Conservation (phyloP, 148 eudicot genomes). For the Rheum nobile region DNA sequence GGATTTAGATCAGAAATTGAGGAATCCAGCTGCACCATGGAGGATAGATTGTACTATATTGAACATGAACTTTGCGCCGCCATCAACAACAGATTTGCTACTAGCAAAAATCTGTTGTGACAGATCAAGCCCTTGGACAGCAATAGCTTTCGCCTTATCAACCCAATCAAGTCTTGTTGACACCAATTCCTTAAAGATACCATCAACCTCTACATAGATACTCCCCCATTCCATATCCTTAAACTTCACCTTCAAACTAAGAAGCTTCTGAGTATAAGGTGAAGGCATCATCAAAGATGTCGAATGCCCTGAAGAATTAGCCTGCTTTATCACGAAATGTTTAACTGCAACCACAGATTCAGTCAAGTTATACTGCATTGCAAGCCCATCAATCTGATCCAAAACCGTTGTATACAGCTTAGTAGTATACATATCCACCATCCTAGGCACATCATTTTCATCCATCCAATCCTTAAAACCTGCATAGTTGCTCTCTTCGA, state of each 20-base stretch:
- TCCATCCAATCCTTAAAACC: constrained; percentile 92
- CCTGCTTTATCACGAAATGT: constrained; percentile 53
- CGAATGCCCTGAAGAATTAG: constrained; percentile 33
- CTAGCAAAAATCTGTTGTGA: constrained; percentile 58
- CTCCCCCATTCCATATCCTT: constrained; percentile 63
- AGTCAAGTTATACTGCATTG: constrained; percentile 89
- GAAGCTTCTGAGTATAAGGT: constrained; percentile 51
- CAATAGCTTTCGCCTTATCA: constrained; percentile 64
- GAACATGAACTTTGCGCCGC: constrained; percentile 64
- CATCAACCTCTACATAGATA: constrained; percentile 58
- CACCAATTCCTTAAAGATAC: constrained; percentile 42
- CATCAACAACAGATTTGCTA: constrained; percentile 59
- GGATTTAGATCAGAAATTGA: constrained; percentile 68
- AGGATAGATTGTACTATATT: constrained; percentile 46
- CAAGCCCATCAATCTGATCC: constrained; percentile 71
- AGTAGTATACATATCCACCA: constrained; percentile 60
- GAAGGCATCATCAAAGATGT: constrained; percentile 45
- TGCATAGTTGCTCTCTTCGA: constrained; percentile 69
- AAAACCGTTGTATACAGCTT: constrained; percentile 65
- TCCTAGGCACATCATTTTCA: constrained; percentile 87
- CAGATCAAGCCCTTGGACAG: constrained; percentile 67
- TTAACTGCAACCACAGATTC: constrained; percentile 69
- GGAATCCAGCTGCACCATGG: constrained; percentile 74
- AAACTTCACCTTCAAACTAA: constrained; percentile 50
- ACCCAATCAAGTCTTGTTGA: constrained; percentile 51